A percentile compares a stretch with the other conserved stretches of the same genome.
Evolutionary conservation across 495 filamentous ascomycete genomes (phyloP).

Genomic region (Echria macrotheca): DNA sequence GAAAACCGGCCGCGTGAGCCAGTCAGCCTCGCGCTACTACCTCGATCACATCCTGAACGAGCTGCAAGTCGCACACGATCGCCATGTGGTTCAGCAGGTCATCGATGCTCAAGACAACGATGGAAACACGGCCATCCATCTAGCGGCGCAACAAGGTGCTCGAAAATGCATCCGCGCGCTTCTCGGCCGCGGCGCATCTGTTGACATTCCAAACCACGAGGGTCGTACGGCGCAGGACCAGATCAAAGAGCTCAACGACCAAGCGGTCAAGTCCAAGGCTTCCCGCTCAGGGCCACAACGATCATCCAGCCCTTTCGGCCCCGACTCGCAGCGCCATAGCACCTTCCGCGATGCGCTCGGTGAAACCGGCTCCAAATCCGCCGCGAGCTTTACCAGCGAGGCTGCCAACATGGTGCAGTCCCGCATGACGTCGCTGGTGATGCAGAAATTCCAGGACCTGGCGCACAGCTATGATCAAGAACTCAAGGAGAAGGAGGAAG

Average conservation of each 20-base stretch:
- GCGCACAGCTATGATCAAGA: constrained; percentile 55
- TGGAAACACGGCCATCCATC: constrained; percentile 83
- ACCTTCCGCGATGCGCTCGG: constrained; percentile 37
- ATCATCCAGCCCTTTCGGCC: constrained; percentile 59
- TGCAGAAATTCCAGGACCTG: constrained; percentile 53
- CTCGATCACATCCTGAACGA: constrained; percentile 85
- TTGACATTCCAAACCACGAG: constrained; percentile 72
- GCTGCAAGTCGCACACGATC: constrained; percentile 60
- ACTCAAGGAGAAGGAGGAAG: constrained; percentile 53
- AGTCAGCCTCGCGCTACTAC: constrained; percentile 83
- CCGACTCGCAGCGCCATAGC: constrained; percentile 41
- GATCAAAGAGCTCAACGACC: constrained; percentile 54
- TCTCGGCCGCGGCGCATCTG: constrained; percentile 63
- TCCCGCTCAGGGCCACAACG: constrained; percentile 42
- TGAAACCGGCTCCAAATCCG: constrained; percentile 26
- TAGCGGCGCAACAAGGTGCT: constrained; percentile 74
- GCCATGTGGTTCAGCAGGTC: constrained; percentile 61
- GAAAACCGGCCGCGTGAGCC: constrained; percentile 62
- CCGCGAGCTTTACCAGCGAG: constrained; percentile 44
- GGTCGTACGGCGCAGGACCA: constrained; percentile 74
- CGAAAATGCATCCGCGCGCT: constrained; percentile 68
- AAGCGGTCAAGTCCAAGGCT: constrained; percentile 39
- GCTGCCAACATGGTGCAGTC: constrained; percentile 55
- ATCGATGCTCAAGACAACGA: constrained; percentile 71
- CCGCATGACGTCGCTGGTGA: constrained; percentile 50